Percentiles rank a stretch among this genome's conserved stretches.
phyloP scores from a whole-genome alignment of 495 filamentous ascomycete genomes.

The Penicillium antarcticum region DNA sequence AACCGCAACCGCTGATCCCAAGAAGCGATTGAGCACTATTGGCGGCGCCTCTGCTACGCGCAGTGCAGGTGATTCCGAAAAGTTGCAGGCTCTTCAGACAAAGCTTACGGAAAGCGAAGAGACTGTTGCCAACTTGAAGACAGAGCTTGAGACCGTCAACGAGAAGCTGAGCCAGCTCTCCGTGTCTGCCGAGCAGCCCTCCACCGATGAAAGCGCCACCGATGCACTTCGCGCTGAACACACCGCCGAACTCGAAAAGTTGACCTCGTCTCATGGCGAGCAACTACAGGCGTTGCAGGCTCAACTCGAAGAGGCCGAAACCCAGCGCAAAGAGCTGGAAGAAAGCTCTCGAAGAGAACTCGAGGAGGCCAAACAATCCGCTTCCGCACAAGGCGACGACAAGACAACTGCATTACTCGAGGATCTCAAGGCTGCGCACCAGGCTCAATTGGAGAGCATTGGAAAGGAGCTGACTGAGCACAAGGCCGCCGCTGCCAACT shows the following conservation, averaged over 20 bases:
- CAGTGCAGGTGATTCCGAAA: conserved; percentile 31
- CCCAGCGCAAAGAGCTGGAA: conserved; percentile 38
- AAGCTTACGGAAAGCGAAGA: conserved; percentile 45
- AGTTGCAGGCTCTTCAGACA: conserved; percentile 37
- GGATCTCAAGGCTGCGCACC: conserved; percentile 37
- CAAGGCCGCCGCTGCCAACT: conserved; percentile 32
- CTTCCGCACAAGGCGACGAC: conserved; percentile 34
- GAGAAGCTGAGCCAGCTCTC: conserved; percentile 38
- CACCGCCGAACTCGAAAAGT: conserved; percentile 34
- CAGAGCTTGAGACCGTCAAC: conserved; percentile 38
- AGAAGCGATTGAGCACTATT: conserved; percentile 35
- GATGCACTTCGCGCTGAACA: conserved; percentile 37
- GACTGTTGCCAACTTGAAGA: conserved; percentile 35
- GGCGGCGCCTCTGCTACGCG: conserved; percentile 16
- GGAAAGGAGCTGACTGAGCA: conserved; percentile 36
- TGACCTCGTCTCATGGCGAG: conserved; percentile 34
- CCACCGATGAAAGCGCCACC: conserved; percentile 22
- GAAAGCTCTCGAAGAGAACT: conserved; percentile 39
- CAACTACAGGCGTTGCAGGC: conserved; percentile 34
- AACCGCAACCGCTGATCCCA: conserved; percentile 20
- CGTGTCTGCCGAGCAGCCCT: conserved; percentile 21
- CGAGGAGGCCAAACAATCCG: conserved; percentile 38
- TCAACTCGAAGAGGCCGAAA: conserved; percentile 39
- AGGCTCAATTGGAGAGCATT: conserved; percentile 35
- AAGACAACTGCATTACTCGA: conserved; percentile 34